Conservation (phyloP, 2,329 filamentous ascomycete species). For the Bimuria novae-zelandiae region DNA sequence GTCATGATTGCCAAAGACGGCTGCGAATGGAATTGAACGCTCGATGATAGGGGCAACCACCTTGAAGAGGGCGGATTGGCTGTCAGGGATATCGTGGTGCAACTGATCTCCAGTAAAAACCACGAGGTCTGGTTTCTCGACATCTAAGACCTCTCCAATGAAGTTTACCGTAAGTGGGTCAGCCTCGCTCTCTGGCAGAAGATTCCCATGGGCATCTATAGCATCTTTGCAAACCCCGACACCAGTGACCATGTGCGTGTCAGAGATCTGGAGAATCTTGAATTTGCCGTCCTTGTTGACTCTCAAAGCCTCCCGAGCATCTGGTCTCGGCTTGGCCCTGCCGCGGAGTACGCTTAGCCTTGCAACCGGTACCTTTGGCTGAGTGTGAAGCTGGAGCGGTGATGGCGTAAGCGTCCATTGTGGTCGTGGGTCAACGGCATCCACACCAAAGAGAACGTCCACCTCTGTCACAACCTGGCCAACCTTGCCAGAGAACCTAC, state of each 20-base stretch:
- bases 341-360: conserved; percentile 79
- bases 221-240: conserved; percentile 84
- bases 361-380: conserved; percentile 54
- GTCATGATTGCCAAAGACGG: conserved; percentile 73
- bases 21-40: conserved; percentile 63
- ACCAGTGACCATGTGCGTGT: conserved; percentile 87
- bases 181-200: conserved; percentile 80
- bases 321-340: conserved; percentile 62
- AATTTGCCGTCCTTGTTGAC: conserved; percentile 85
- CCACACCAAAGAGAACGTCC: conserved; percentile 83
- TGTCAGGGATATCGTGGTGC: conserved; percentile 64
- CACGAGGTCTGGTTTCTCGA: conserved; percentile 62
- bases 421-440: conserved; percentile 82
- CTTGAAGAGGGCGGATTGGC: conserved; percentile 18
- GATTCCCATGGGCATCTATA: conserved; percentile 66
- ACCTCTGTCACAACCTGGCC: conserved; percentile 75
- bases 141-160: conserved; percentile 60
- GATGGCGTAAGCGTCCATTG: conserved; percentile 73
- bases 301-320: conserved; percentile 65
- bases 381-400: conserved; percentile 40
- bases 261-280: conserved; percentile 91
- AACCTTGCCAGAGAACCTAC: conserved; percentile 67
- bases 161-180: conserved; percentile 87
- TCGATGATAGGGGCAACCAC: conserved; percentile 53
- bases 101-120: conserved; percentile 73